Percentiles rank a stretch among this genome's conserved stretches.
phyloP scores from a whole-genome alignment of 73 alveolate species.

The Paramecium caudatum region DNA sequence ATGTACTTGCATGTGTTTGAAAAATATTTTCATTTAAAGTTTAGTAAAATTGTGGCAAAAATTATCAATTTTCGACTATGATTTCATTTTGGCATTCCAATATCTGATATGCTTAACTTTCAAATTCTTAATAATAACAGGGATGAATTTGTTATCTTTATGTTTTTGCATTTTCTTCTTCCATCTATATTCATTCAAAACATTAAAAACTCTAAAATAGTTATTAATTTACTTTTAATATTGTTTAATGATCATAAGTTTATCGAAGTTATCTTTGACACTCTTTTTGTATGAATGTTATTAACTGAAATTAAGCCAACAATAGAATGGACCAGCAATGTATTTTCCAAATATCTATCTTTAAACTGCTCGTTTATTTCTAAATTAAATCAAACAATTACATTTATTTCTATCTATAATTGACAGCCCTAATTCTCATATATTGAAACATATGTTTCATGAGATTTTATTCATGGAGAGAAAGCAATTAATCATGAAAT shows the following conservation, averaged over 20 bases:
- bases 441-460: background rate
- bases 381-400: background rate
- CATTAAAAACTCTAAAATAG: slow-evolving; percentile 36
- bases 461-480: slow-evolving; percentile 7
- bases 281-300: background rate
- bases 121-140: background rate
- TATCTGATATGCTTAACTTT: background rate
- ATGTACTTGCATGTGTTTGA: slow-evolving; percentile 51
- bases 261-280: background rate
- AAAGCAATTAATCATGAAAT: background rate
- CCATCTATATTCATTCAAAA: slow-evolving; percentile 35
- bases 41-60: slow-evolving; percentile 2
- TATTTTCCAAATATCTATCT: slow-evolving; percentile 48
- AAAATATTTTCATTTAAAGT: background rate
- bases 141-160: background rate
- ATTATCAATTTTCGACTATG: background rate
- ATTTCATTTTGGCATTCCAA: slow-evolving; percentile 21
- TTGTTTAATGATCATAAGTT: background rate
- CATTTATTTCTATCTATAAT: slow-evolving; percentile 18
- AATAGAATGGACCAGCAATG: slow-evolving; percentile 49
- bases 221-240: slow-evolving; percentile 1
- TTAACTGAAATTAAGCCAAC: background rate
- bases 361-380: slow-evolving; percentile 11
- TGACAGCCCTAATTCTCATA: background rate
- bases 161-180: slow-evolving; percentile 15